A percentile compares a stretch with the other conserved stretches of the same genome.
Conservation (phyloP, 345 rosid genomes). For the Anastatica hierochuntica region DNA sequence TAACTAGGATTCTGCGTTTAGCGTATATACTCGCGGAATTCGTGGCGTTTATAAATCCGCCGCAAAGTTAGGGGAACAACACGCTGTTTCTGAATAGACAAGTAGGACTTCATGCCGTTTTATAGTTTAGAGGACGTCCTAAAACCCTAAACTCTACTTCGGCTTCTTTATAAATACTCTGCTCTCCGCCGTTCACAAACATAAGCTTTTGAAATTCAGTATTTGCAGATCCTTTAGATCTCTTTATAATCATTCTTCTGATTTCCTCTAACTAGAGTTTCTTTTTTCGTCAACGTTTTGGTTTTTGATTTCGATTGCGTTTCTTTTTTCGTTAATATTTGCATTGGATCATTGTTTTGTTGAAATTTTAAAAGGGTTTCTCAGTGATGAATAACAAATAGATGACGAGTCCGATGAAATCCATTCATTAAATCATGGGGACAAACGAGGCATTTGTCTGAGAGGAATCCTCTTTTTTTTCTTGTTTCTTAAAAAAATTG, state of each 20-base stretch:
- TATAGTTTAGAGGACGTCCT: neutral
- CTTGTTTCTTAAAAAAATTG: neutral
- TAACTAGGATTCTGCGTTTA: no score
- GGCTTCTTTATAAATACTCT: neutral
- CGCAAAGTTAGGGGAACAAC: neutral
- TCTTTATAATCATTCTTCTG: no score
- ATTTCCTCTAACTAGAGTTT: no score
- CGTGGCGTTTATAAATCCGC: neutral
- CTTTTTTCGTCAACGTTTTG: neutral
- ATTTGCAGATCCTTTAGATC: no score
- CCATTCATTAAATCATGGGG: conserved; percentile 51
- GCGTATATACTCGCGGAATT: neutral
- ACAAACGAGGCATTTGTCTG: conserved; percentile 77
- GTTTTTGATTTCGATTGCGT: neutral
- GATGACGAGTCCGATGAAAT: conserved; percentile 69
- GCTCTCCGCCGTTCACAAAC: neutral
- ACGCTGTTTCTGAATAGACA: neutral
- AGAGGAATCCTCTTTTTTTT: conserved; percentile 27
- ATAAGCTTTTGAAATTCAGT: neutral
- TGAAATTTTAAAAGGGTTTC: neutral
- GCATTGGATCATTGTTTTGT: no score
- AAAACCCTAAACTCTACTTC: conserved; percentile 8
- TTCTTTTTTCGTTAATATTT: neutral
- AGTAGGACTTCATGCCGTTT: conserved; percentile 10
- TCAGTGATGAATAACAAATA: conserved; percentile 34